Evolutionary conservation across 139 green algal species (phyloP).

Genomic region (Coelastrella sp.): DNA sequence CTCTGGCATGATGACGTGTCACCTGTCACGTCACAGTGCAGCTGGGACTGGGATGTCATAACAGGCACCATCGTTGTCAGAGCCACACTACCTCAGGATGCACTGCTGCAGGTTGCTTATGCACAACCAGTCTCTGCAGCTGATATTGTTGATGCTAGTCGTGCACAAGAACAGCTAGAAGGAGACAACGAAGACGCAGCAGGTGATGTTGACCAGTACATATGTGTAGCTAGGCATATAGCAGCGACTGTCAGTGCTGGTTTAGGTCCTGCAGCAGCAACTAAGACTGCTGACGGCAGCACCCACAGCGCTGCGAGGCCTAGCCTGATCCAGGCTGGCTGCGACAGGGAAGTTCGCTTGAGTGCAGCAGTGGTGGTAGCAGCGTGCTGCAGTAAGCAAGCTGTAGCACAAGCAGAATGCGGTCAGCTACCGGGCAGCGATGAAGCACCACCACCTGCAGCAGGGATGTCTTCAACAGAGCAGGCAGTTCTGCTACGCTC

Average conservation of each 20-base stretch:
- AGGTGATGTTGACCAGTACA: too few relatives aligned
- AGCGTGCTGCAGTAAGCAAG: slow-evolving; percentile 34
- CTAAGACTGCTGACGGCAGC: neutral
- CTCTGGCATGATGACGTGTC: slow-evolving; percentile 15
- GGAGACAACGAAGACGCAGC: too few relatives aligned
- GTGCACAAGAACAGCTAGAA: too few relatives aligned
- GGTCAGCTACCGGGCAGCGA: neutral
- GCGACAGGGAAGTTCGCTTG: neutral
- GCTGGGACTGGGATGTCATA: slow-evolving; percentile 29
- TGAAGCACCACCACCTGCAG: neutral
- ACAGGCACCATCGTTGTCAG: neutral
- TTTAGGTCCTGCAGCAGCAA: neutral
- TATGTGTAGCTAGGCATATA: too few relatives aligned
- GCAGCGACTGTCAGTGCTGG: neutral
- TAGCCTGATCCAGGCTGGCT: too few relatives aligned
- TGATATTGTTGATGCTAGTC: too few relatives aligned
- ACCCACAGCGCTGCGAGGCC: neutral
- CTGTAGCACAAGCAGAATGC: neutral
- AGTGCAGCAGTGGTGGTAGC: slow-evolving; percentile 22
- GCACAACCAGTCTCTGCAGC: too few relatives aligned
- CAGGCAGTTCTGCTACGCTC: neutral
- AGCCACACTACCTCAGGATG: neutral
- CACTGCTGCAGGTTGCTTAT: slow-evolving; percentile 16
- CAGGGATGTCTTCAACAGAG: neutral
- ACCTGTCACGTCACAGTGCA: neutral